Percentiles rank a stretch among this genome's conserved stretches.
Evolutionary conservation across 169 alveolate species (phyloP).

Genomic region (Cryptosporidium muris): DNA sequence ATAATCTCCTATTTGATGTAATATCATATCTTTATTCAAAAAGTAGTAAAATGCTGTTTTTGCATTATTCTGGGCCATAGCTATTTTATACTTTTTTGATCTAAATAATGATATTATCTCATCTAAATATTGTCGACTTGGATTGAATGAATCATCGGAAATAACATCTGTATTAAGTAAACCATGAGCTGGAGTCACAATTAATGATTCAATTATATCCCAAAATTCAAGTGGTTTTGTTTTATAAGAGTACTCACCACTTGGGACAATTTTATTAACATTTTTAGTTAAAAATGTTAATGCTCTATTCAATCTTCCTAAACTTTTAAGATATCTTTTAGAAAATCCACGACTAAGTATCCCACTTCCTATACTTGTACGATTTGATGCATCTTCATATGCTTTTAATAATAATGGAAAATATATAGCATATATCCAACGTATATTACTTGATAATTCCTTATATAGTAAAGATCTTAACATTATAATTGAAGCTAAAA

Average conservation of each 20-base stretch:
- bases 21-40: slow-evolving; percentile 49
- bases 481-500: slow-evolving; percentile 38
- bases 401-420: slow-evolving; percentile 36
- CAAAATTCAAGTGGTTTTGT: slow-evolving; percentile 15
- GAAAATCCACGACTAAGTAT: slow-evolving; percentile 24
- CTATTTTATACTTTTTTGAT: slow-evolving; percentile 49
- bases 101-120: slow-evolving; percentile 29
- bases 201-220: slow-evolving; percentile 31
- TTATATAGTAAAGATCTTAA: slow-evolving; percentile 35
- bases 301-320: slow-evolving; percentile 23
- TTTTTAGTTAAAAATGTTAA: slow-evolving; percentile 13
- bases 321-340: slow-evolving; percentile 6
- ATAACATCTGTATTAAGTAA: slow-evolving; percentile 41
- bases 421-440: slow-evolving; percentile 28
- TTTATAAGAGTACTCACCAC: slow-evolving; percentile 12
- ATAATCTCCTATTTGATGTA: not conserved
- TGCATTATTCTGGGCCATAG: slow-evolving; percentile 59
- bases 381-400: slow-evolving; percentile 17
- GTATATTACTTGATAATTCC: slow-evolving; percentile 43
- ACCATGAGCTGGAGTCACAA: slow-evolving; percentile 61
- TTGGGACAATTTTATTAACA: slow-evolving; percentile 12
- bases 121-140: slow-evolving; percentile 51
- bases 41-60: slow-evolving; percentile 47
- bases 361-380: not conserved
- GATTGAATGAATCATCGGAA: slow-evolving; percentile 7